Base-by-base conservation (phyloP, 768 basidiomycete species). In the Tylopilus sp. region DNA sequence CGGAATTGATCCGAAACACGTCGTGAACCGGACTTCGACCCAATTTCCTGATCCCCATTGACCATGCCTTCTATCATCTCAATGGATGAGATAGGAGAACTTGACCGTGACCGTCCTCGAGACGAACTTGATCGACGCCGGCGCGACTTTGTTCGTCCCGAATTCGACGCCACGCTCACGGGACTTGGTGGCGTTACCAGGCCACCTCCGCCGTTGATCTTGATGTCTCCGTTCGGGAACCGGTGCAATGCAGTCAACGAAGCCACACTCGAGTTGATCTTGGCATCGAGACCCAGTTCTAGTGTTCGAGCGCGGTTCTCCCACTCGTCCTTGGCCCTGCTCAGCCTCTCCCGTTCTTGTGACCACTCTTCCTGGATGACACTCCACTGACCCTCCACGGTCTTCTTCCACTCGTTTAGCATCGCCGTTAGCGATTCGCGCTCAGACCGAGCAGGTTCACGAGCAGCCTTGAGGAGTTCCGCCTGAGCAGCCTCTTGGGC, bases 361-460 rank as follows among this genome's bases (percentile, higher is more conserved):
- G 77, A 77, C 92, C 92, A 97, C 49, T 88, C 87, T 57, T 90
- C 85, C 59, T 85, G 81, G 28, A 94, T 84, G 25, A 69, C 72
- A 31, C 73, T 79, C 91, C 91, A 94, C 44, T 85, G 81, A 9
- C 84, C 86, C 59, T 94, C 91, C 21, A 94, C 82, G 11, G 72
- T 74, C 61, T 81, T 83, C 66, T 86, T 87, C 89, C 91, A 94
- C 38, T 85, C 81, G 18, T 73, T 70, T 26, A 87, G 71, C 65
- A 85, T 75, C 20, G 73, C 70, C 12, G 75, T 79, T 36, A 85
- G 65, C 0, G 77, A 75, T 30, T 80, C 79, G 12, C 70, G 73
- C 48, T 80, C 77, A 33, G 70, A 49, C 18, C 62, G 60, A 21
- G 67, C 63, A 22, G 67, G 67, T 33, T 73, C 69, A 18, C 70